phyloP scores from a whole-genome alignment of 192 early-diverging fungal genomes.

The Phycomyces blakesleeanus region DNA sequence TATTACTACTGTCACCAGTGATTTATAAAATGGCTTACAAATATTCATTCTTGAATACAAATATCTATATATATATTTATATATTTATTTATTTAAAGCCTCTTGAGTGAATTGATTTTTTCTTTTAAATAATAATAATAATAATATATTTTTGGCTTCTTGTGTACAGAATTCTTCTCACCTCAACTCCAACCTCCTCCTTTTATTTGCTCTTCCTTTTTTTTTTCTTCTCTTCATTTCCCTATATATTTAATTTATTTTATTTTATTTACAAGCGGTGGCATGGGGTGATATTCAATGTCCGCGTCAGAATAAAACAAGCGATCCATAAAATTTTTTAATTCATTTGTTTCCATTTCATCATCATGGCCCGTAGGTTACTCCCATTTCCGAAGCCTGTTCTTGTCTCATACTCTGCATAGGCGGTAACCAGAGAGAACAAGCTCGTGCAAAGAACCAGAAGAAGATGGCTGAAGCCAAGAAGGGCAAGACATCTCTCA shows the following conservation, averaged over 20 bases:
- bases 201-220: neutral
- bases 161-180: too few species aligned
- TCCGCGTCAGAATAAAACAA: neutral
- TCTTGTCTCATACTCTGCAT: neutral
- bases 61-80: too few species aligned
- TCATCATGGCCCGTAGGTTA: conserved; percentile 2
- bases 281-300: neutral
- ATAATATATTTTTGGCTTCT: too few species aligned
- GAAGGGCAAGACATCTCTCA: conserved; percentile 29
- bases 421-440: conserved; percentile 55
- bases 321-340: neutral
- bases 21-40: too few species aligned
- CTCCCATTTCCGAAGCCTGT: neutral
- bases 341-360: neutral
- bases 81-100: too few species aligned
- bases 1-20: too few species aligned
- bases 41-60: too few species aligned
- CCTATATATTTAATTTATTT: too few species aligned
- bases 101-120: too few species aligned
- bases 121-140: too few species aligned
- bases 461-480: conserved; percentile 38
- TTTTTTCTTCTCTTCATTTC: neutral
- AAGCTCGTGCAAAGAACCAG: conserved; percentile 42
- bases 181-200: too few species aligned
- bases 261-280: too few species aligned